These are phyloP conservation scores for Thamnidium elegans DNA, from an alignment of 192 early-diverging fungal species.

Conservation along the genomic window DNA sequence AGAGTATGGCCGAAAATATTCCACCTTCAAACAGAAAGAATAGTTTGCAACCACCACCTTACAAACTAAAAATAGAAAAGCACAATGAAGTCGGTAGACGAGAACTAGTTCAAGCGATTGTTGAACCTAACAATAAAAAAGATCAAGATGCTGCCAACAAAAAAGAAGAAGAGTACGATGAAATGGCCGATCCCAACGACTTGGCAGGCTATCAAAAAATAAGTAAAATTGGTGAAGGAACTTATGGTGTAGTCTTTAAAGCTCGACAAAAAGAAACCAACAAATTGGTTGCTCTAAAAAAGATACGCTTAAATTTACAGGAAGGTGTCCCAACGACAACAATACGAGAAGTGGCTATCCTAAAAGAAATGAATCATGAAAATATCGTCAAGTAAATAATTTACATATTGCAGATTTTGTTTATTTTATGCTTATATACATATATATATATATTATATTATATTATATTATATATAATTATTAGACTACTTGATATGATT, in stretches of 20 bases:
- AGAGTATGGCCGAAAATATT: not conserved
- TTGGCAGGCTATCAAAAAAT: constrained; percentile 65
- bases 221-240: constrained; percentile 81
- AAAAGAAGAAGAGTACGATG: not conserved
- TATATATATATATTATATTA: not conserved
- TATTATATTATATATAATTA: not conserved
- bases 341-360: constrained; percentile 74
- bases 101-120: not conserved
- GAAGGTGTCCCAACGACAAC: constrained; percentile 71
- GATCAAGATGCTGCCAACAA: not conserved
- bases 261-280: constrained; percentile 55
- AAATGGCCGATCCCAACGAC: constrained; percentile 3
- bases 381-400: constrained; percentile 59
- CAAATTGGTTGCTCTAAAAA: constrained; percentile 71
- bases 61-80: not conserved
- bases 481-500: constrained; percentile 85
- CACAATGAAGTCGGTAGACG: not conserved
- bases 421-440: not conserved
- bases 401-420: not conserved
- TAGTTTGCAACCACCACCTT: not conserved
- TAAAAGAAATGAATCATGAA: constrained; percentile 70
- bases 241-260: constrained; percentile 82
- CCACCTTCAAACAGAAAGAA: not conserved
- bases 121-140: not conserved
- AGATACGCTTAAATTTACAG: constrained; percentile 64